These are phyloP conservation scores for Phytophthora melonis DNA, from an alignment of 352 stramenopile genomes.

Conservation along the genomic window DNA sequence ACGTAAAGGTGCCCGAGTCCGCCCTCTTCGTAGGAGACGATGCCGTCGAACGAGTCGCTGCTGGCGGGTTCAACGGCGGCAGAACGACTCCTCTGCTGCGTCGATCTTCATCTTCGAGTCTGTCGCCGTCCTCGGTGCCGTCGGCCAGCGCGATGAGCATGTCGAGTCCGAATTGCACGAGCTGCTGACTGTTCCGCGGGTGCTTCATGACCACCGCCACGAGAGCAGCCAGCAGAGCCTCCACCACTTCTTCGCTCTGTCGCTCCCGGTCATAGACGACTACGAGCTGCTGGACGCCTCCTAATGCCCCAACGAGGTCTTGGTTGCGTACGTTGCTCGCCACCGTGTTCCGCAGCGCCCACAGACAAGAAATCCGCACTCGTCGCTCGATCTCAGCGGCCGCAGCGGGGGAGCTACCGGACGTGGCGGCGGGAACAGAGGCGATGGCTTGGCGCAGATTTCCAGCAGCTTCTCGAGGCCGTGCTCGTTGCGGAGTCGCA, in stretches of 20 bases:
- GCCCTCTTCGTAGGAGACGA: slow-evolving; percentile 17
- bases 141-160: slow-evolving; percentile 69
- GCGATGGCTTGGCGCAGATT: slow-evolving; percentile 55
- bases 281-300: slow-evolving; percentile 60
- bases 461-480: slow-evolving; percentile 69
- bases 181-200: slow-evolving; percentile 66
- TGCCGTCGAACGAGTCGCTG: slow-evolving; percentile 3
- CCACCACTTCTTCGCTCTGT: slow-evolving; percentile 62
- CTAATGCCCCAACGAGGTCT: slow-evolving; percentile 62
- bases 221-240: slow-evolving; percentile 65
- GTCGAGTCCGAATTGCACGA: slow-evolving; percentile 69
- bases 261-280: slow-evolving; percentile 52
- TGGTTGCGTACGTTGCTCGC: slow-evolving; percentile 70
- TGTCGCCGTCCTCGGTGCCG: slow-evolving; percentile 27
- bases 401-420: slow-evolving; percentile 20
- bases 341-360: slow-evolving; percentile 71
- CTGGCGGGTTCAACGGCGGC: slow-evolving; percentile 20
- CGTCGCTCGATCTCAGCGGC: slow-evolving; percentile 34
- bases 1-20: neutral
- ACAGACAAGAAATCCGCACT: slow-evolving; percentile 70
- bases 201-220: slow-evolving; percentile 66
- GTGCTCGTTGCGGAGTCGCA: slow-evolving; percentile 71
- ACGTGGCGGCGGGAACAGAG: slow-evolving; percentile 45
- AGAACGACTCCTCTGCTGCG: slow-evolving; percentile 32
- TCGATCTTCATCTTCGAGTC: slow-evolving; percentile 37